phyloP scores from a whole-genome alignment of 2,329 filamentous ascomycete genomes.

The Apiospora pterosperma region DNA sequence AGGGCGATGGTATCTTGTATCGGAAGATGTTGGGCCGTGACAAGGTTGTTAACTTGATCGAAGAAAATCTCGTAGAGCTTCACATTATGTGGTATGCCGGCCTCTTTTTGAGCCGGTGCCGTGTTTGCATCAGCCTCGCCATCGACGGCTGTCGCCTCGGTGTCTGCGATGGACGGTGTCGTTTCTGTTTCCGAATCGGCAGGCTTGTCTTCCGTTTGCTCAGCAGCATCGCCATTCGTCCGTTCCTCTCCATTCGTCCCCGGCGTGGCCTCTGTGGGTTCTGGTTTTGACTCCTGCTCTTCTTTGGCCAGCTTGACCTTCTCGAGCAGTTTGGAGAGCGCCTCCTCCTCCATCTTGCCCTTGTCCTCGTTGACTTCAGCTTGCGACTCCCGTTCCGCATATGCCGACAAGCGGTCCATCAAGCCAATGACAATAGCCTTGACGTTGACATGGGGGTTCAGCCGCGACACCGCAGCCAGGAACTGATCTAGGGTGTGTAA shows the following conservation, averaged over 20 bases:
- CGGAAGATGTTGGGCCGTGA: slow-evolving; percentile 84
- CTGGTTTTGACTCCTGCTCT: slow-evolving; percentile 28
- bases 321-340: slow-evolving; percentile 73
- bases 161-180: slow-evolving; percentile 41
- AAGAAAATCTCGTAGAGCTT: slow-evolving; percentile 98
- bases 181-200: slow-evolving; percentile 29
- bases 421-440: slow-evolving; percentile 97
- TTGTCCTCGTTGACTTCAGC: slow-evolving; percentile 67
- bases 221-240: slow-evolving; percentile 30
- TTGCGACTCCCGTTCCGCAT: slow-evolving; percentile 84
- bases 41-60: slow-evolving; percentile 88
- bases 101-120: slow-evolving; percentile 29
- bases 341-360: slow-evolving; percentile 79
- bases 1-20: slow-evolving; percentile 94
- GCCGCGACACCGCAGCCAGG: slow-evolving; percentile 83
- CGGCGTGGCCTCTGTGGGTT: slow-evolving; percentile 23
- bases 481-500: slow-evolving; percentile 95
- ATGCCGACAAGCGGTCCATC: slow-evolving; percentile 94
- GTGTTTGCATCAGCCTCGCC: slow-evolving; percentile 25
- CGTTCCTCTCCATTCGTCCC: slow-evolving; percentile 34
- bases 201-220: slow-evolving; percentile 26
- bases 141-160: slow-evolving; percentile 46
- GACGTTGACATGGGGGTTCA: slow-evolving; percentile 96
- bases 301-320: slow-evolving; percentile 70
- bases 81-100: slow-evolving; percentile 69